Evolutionary conservation across 1,139 yeast genomes (phyloP), one percentile per base, ranked within the genome.

Genomic region (Scheffersomyces lignicola): DNA sequence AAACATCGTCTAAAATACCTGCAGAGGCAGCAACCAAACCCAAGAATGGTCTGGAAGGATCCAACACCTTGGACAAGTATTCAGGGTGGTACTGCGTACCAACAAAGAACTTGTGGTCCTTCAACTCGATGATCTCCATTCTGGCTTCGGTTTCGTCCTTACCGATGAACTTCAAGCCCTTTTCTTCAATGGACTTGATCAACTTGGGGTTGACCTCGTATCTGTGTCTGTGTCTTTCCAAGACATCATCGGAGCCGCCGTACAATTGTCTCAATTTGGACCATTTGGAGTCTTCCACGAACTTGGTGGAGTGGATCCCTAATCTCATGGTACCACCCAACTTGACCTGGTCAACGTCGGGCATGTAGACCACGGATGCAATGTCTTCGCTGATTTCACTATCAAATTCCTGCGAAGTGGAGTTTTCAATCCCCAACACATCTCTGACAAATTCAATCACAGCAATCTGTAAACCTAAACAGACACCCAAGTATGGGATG

Each of bases 301-400:
- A 94, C 49, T 76, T 78, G 32, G 97, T 88, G 48, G 90, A 80
- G 63, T 96, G 88, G 46, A 88, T 74, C 53, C 99, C 99, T 51
- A 94, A 77, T 72, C 99, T 83, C 99, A 94, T 94, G 38, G 97
- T 92, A 51, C 99, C 99, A 45, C 99, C 99, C 69, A 94, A 78
- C 59, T 88, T 89, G 47, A 86, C 81, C 70, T 89, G 94, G 65
- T 89, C 95, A 43, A 92, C 90, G 63, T 94, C 98, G 32, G 99
- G 98, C 98, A 94, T 94, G 71, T 87, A 92, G 34, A 94, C 89
- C 43, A 94, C 95, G 33, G 90, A 80, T 28, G 94, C 88, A 29
- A 75, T 73, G 7, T 71, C 80, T 47, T 85, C 88, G 23, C 71
- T 63, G 35, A 78, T 61, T 21, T 72, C 64, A 30, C 84, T 80